Evolutionary conservation across 495 filamentous ascomycete genomes (phyloP).

Genomic region (Hypoxylon intermedium): DNA sequence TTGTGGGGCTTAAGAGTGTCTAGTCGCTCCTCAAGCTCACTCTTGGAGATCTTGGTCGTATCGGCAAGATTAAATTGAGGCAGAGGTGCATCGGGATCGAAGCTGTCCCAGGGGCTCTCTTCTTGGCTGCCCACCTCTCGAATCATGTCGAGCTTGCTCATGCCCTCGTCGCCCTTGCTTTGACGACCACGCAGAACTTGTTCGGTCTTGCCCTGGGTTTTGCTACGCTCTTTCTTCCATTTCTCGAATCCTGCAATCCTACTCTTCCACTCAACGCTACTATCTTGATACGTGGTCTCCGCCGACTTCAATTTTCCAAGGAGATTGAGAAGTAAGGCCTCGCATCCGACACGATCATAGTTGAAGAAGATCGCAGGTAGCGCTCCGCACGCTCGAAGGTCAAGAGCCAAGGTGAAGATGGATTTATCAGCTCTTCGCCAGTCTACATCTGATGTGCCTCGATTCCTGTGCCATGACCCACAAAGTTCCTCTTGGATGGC

Average conservation of each 20-base stretch:
- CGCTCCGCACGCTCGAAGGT: constrained; percentile 67
- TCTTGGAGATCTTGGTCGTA: constrained; percentile 54
- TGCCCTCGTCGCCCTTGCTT: constrained; percentile 45
- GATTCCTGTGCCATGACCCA: background rate
- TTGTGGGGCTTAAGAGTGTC: constrained; percentile 52
- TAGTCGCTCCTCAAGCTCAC: constrained; percentile 61
- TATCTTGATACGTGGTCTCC: constrained; percentile 64
- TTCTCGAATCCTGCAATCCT: constrained; percentile 60
- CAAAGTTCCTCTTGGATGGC: constrained; percentile 54
- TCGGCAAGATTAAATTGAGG: constrained; percentile 72
- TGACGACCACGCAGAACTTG: constrained; percentile 10
- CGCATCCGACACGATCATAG: constrained; percentile 70
- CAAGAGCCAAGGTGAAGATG: constrained; percentile 65
- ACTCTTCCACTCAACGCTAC: constrained; percentile 63
- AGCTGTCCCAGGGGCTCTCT: constrained; percentile 61
- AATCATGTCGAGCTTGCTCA: constrained; percentile 60
- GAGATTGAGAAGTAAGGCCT: constrained; percentile 59
- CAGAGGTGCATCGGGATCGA: constrained; percentile 69
- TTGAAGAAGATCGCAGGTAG: constrained; percentile 81
- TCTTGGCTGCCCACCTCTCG: constrained; percentile 63
- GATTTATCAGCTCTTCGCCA: constrained; percentile 27
- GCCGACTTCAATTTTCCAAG: constrained; percentile 56
- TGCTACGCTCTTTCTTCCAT: constrained; percentile 55
- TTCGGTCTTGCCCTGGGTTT: constrained; percentile 20
- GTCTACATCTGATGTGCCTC: background rate